Base-by-base conservation (phyloP, 441 rosid species). In the Brassica balearica region DNA sequence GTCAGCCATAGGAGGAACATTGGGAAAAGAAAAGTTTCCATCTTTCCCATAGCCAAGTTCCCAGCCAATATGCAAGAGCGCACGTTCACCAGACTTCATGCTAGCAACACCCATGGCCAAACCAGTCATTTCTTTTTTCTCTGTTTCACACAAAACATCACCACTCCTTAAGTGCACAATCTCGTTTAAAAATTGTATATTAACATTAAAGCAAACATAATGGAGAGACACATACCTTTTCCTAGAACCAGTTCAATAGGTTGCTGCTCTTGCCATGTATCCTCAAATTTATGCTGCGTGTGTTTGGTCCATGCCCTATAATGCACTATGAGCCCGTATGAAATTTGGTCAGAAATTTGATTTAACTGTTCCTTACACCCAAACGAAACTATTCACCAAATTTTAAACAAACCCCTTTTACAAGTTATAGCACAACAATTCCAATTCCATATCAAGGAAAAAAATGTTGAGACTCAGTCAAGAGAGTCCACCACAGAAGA, bases 51-150 rank as follows among this genome's bases (percentile, higher is more conserved):
- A 93, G 68, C 93, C 98, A 68, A 95, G 68, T 79, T 95, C 98
- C 97, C 96, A 92, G 65, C 93, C 93, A 78, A 95, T 95, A 61
- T 82, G 88, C 73, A 95, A 76, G 29, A 90, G 85, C 2, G 96
- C 94, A 64, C 92, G 92, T 75, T 95, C 99, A 78, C 98, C 98
- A 25, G 95, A 81, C 82, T 89, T 93, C 98, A 93, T 95, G 87
- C 83, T 87, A 75, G 88, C 82, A 79, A 92, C 91, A 55, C 98
- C 99, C 68, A 92, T 83, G 29, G 96, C 98, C 82, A 95, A 86
- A 83, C 99, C 99, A 19, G 86, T 77, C 98, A 92, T 84, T 85
- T 87, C 96, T 76, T 89, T 88, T 84, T 95, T 95, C 87, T 93
- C 97, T 93, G 92, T 83, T 0, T 5, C 75, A 81, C 19, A 80